Evolutionary conservation across 202 grass and related monocot species (phyloP).

Genomic region (Dendrocalamus latiflorus): DNA sequence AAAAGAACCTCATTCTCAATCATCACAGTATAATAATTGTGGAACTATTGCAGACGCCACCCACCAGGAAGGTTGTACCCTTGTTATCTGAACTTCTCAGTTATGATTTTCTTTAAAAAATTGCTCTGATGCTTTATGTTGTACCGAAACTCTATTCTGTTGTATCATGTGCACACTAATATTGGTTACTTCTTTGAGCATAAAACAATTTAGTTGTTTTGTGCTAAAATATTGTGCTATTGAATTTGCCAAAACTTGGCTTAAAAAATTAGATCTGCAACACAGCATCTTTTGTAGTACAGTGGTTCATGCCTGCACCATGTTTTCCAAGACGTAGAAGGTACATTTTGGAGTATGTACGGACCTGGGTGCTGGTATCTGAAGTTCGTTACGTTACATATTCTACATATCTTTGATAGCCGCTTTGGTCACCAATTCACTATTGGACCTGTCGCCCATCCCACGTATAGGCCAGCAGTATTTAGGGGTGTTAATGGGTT

Average conservation of each 20-base stretch:
- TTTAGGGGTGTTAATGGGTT: too few relatives aligned
- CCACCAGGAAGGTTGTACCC: background rate
- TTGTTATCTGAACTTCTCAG: background rate
- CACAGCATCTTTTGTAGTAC: too few relatives aligned
- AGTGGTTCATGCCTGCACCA: too few relatives aligned
- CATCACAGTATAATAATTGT: background rate
- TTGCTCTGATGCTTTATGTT: background rate
- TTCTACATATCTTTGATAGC: too few relatives aligned
- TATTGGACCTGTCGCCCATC: too few relatives aligned
- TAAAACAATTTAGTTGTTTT: background rate
- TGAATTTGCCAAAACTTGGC: background rate
- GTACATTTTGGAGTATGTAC: too few relatives aligned
- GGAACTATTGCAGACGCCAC: background rate
- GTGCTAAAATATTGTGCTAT: background rate
- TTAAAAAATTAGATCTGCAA: background rate
- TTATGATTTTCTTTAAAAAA: background rate
- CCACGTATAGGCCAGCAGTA: too few relatives aligned
- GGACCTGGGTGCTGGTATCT: too few relatives aligned
- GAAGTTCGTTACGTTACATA: too few relatives aligned
- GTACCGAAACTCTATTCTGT: background rate
- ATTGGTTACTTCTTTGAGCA: too few relatives aligned
- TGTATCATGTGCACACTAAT: background rate
- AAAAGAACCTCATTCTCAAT: background rate
- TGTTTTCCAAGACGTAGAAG: too few relatives aligned
- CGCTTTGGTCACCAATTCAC: too few relatives aligned